Evolutionary conservation across 2,329 filamentous ascomycete genomes (phyloP).

Genomic region (Annulohypoxylon truncatum): DNA sequence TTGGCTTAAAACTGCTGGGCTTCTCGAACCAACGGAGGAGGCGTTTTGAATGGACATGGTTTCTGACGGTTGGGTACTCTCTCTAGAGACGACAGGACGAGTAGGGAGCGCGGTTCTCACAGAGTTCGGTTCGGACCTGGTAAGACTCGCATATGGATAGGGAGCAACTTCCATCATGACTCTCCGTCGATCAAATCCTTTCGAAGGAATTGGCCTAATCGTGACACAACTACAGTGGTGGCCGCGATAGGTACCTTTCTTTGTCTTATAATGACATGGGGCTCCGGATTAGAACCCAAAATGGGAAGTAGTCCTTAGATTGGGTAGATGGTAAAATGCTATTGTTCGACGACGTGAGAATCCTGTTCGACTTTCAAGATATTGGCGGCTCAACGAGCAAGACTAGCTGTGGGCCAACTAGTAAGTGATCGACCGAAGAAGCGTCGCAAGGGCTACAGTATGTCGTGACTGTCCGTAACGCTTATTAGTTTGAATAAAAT

Average conservation of each 20-base stretch:
- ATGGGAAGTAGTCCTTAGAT: not conserved
- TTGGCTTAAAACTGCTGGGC: conserved; percentile 44
- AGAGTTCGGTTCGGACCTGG: conserved; percentile 43
- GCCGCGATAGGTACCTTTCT: conserved; percentile 16
- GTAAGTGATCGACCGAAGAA: conserved; percentile 7
- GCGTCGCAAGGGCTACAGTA: conserved; percentile 20
- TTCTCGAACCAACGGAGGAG: conserved; percentile 44
- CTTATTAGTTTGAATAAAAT: conserved; percentile 20
- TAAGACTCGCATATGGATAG: conserved; percentile 36
- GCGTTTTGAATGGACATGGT: conserved; percentile 36
- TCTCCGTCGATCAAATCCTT: conserved; percentile 17
- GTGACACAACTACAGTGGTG: conserved; percentile 16
- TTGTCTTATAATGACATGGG: conserved; percentile 26
- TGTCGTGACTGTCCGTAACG: conserved; percentile 25
- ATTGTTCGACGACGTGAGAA: conserved; percentile 15
- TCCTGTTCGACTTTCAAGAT: conserved; percentile 19
- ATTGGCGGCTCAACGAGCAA: conserved; percentile 21
- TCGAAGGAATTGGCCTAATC: conserved; percentile 6
- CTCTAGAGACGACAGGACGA: conserved; percentile 45
- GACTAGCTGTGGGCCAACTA: conserved; percentile 15
- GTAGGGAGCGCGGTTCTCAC: conserved; percentile 48
- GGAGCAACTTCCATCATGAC: conserved; percentile 45
- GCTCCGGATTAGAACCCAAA: conserved; percentile 10
- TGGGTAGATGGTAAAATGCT: conserved; percentile 12
- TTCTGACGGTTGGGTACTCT: conserved; percentile 42